Evolutionary conservation across 352 stramenopile species (phyloP).

Genomic region (Globisporangium canariense): DNA sequence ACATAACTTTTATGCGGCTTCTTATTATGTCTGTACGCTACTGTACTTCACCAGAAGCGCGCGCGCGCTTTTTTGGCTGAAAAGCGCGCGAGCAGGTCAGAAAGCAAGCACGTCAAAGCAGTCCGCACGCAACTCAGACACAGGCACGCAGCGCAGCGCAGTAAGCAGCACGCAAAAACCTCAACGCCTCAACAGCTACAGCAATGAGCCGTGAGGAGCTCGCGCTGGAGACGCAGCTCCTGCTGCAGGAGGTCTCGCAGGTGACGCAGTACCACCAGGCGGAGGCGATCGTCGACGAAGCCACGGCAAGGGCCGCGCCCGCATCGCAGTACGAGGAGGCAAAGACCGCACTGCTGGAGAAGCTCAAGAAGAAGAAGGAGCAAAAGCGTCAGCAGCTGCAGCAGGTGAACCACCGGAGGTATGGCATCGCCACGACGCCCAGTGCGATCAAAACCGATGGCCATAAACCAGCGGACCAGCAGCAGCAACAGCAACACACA

Average conservation of each 20-base stretch:
- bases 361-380: slow-evolving; percentile 67
- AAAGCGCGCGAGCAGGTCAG: background rate
- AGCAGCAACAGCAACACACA: slow-evolving; percentile 6
- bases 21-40: background rate
- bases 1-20: no score
- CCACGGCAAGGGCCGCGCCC: slow-evolving; percentile 22
- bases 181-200: background rate
- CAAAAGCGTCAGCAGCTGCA: slow-evolving; percentile 41
- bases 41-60: background rate
- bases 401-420: slow-evolving; percentile 44
- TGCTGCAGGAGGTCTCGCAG: slow-evolving; percentile 75
- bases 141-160: background rate
- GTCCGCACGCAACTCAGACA: background rate
- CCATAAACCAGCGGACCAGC: background rate
- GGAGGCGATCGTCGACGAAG: slow-evolving; percentile 26
- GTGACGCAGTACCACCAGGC: slow-evolving; percentile 34
- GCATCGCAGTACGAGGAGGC: slow-evolving; percentile 52
- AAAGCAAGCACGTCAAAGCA: background rate
- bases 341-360: slow-evolving; percentile 55
- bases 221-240: slow-evolving; percentile 71
- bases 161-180: background rate
- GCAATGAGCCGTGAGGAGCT: slow-evolving; percentile 47
- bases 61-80: background rate
- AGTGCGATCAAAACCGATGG: slow-evolving; percentile 1
- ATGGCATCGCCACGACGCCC: slow-evolving; percentile 22